A percentile compares a stretch with the other conserved stretches of the same genome.
phyloP scores from a whole-genome alignment of 768 basidiomycete species.

The Candolleomyces eurysporus region DNA sequence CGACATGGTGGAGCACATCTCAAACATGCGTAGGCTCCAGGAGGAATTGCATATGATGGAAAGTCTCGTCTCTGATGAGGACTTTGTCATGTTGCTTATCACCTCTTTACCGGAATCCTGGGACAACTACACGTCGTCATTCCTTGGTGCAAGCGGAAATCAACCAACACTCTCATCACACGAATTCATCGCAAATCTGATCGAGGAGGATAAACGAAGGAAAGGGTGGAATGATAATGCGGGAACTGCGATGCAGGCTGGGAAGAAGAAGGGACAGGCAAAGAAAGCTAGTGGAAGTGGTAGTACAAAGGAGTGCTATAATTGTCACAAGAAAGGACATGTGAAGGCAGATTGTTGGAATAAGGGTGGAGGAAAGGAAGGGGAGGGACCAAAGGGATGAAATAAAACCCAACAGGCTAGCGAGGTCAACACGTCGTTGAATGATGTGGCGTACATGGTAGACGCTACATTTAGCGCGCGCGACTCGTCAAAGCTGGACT shows the following conservation, averaged over 20 bases:
- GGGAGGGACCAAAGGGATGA: slow-evolving; percentile 23
- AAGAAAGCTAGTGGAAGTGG: background rate
- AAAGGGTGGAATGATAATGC: background rate
- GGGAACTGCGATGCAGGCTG: background rate
- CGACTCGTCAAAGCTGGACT: slow-evolving; percentile 1
- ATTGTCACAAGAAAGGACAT: slow-evolving; percentile 30
- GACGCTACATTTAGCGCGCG: background rate
- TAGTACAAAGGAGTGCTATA: slow-evolving; percentile 19
- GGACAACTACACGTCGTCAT: slow-evolving; percentile 23
- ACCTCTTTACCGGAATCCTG: slow-evolving; percentile 27
- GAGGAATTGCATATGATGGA: slow-evolving; percentile 24
- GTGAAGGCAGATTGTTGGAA: slow-evolving; percentile 30
- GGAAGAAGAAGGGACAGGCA: background rate
- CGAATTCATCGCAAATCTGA: slow-evolving; percentile 20
- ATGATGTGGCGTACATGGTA: slow-evolving; percentile 1
- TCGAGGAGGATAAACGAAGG: slow-evolving; percentile 17
- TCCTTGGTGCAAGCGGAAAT: slow-evolving; percentile 18
- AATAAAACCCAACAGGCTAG: background rate
- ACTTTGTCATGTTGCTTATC: slow-evolving; percentile 28
- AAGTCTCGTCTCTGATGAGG: slow-evolving; percentile 23
- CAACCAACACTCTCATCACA: slow-evolving; percentile 15
- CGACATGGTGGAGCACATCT: slow-evolving; percentile 24
- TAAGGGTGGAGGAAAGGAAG: slow-evolving; percentile 36
- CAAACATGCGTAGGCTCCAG: slow-evolving; percentile 20
- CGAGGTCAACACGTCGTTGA: background rate